Base-by-base conservation (phyloP, 2,329 filamentous ascomycete genomes). In the Fusarium sp. region DNA sequence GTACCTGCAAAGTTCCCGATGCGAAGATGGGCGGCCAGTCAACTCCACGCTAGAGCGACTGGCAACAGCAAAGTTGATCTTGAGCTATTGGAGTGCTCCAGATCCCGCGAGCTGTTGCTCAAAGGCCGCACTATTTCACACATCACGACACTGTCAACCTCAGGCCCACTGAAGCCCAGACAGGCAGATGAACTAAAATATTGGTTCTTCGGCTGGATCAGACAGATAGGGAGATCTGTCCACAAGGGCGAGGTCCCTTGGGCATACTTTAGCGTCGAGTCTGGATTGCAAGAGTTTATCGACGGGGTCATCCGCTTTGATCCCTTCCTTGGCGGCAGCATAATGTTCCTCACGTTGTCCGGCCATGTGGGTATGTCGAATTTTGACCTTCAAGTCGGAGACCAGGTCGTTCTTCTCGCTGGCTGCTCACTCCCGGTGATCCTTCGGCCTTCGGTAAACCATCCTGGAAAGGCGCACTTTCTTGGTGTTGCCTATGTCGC, bases 1-100 rank as follows among this genome's bases (percentile, higher is more conserved):
- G 53, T 54, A 11, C 64, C 64, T 42, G 56, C 64, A 21, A 67
- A 67, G 31, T 67, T 67, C 22, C 51, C 55, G 4, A 60, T 67
- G 45, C 51, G 56, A 21, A 44, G 52, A 54, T 67, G 64, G 64
- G 64, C 61, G 5, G 61, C 57, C 3, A 65, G 56, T 22, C 61
- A 65, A 10, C 64, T 67, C 4, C 33, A 56, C 8, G 28, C 64
- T 9, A 52, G 40, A 24, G 64, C 60, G 11, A 65, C 60, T 2
- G 51, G 55, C 14, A 34, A 40, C 6, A 67, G 56, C 17, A 61
- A 61, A 8, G 55, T 67, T 13, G 60, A 67, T 28, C 60, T 67
- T 17, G 26, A 65, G 2, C 17, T 67, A 9, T n/a, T 67, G 6
- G 40, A 50, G 39, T 14, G 31, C n/a, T 65, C 64, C 21, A 33